Percentiles rank a stretch among this genome's conserved stretches.
These are phyloP conservation scores for Phoma sp. DNA, from an alignment of 2,329 filamentous ascomycete species.

Conservation along the genomic window DNA sequence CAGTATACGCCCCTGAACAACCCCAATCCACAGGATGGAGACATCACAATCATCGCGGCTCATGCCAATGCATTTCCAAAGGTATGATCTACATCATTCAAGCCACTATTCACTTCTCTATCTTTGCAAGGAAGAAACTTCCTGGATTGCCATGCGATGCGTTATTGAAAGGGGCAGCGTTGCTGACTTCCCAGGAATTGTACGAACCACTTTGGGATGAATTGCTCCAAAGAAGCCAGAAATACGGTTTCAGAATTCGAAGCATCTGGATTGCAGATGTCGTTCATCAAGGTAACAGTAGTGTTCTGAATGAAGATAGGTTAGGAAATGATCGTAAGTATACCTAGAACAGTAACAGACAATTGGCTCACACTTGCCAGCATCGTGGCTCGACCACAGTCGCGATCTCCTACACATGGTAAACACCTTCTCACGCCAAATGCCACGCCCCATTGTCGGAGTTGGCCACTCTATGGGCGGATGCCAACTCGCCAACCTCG, in stretches of 20 bases:
- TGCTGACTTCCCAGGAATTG: constrained; percentile 69
- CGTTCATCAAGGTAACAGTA: constrained; percentile 82
- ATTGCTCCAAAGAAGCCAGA: constrained; percentile 64
- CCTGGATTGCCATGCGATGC: too few species aligned
- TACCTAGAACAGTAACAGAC: not conserved
- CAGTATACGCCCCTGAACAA: constrained; percentile 84
- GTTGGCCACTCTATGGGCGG: constrained; percentile 91
- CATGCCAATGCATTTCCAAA: constrained; percentile 96
- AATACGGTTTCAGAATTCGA: constrained; percentile 71
- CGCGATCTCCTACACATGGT: constrained; percentile 85
- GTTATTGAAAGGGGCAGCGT: too few species aligned
- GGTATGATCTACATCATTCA: constrained; percentile 51
- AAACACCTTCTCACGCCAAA: constrained; percentile 79
- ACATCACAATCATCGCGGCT: constrained; percentile 82
- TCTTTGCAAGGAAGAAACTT: too few species aligned
- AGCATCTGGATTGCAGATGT: constrained; percentile 90
- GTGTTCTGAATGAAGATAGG: constrained; percentile 74
- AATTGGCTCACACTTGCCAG: constrained; percentile 49
- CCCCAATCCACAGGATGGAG: constrained; percentile 69
- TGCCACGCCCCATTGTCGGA: constrained; percentile 82
- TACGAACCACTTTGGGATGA: constrained; percentile 95
- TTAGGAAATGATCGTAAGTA: constrained; percentile 80
- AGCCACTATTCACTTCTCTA: not conserved
- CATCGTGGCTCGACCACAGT: constrained; percentile 83
- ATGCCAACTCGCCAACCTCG: constrained; percentile 72